Percentiles rank a stretch among this genome's conserved stretches.
Conservation (phyloP, 192 early-diverging fungal genomes). For the Umbelopsis sp. region DNA sequence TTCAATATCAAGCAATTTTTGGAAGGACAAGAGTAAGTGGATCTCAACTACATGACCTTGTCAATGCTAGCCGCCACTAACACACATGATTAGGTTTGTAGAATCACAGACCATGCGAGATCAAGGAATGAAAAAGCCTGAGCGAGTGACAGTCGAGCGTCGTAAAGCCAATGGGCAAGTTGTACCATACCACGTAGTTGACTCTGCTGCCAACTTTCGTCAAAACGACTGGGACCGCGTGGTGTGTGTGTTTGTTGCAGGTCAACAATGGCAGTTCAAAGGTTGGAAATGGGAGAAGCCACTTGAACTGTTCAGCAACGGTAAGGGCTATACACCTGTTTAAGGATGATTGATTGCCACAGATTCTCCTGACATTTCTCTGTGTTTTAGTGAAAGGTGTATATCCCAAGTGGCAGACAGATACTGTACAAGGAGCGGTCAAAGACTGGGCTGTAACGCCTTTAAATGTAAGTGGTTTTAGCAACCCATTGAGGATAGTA, state of each 20-base stretch:
- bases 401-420: slow-evolving; percentile 59
- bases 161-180: slow-evolving; percentile 56
- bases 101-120: slow-evolving; percentile 65
- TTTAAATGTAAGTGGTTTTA: slow-evolving; percentile 48
- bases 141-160: slow-evolving; percentile 64
- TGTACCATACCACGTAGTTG: slow-evolving; percentile 77
- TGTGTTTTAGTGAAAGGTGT: slow-evolving; percentile 56
- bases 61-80: too few relatives aligned
- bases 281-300: slow-evolving; percentile 88
- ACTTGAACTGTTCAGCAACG: slow-evolving; percentile 78
- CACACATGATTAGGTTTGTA: slow-evolving; percentile 50
- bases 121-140: slow-evolving; percentile 68
- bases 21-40: slow-evolving; percentile 68
- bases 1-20: slow-evolving; percentile 90
- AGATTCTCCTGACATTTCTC: background rate
- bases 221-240: slow-evolving; percentile 87
- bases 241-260: slow-evolving; percentile 89
- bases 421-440: slow-evolving; percentile 44
- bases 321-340: slow-evolving; percentile 19
- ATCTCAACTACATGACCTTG: background rate
- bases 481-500: too few relatives aligned
- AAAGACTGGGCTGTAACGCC: slow-evolving; percentile 53
- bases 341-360: background rate
- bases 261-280: slow-evolving; percentile 94
- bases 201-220: slow-evolving; percentile 72